Base-by-base conservation (phyloP, 169 alveolate species). In the Babesia gibsoni region DNA sequence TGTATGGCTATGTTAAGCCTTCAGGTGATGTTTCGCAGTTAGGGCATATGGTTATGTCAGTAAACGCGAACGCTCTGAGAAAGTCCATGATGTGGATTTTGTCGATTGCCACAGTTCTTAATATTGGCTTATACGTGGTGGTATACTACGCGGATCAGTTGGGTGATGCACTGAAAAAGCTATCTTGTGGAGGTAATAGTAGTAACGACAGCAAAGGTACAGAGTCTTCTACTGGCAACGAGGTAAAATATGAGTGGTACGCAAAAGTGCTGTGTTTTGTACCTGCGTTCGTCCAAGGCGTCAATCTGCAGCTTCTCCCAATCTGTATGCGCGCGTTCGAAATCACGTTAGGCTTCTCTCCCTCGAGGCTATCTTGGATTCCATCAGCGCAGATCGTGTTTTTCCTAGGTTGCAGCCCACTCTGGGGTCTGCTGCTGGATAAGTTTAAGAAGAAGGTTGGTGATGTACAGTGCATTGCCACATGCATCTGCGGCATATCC, bases 381-480 rank as follows among this genome's bases (percentile, higher is more conserved):
- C 84, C 91, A 3, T 79, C 91, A 42, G 93, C 89, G n/a, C 95
- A 93, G 64, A 87, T 90, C n/a, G 74, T 93, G 68, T 81, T 91
- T 65, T 83, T 93, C 53, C 89, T 94, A n/a, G 52, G 89, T 22
- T 86, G 84, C 66, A 83, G 94, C 52, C 95, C 96, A 9, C 65
- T 93, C 23, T 93, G 97, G 97, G 97, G 97, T 10, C 84, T 74
- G 27, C 78, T 92, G 52, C 86, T 95, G 10, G 97, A 93, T 66
- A 87, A 82, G 46, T 87, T 83, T 75, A n/a, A n/a, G n/a, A n/a
- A n/a, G n/a, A 91, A 95, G 20, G 63, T 91, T 58, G 86, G 88
- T 52, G 83, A 90, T 84, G 84, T 93, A 65, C 69, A 90, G 42
- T 93, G 90, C 27, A 77, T 83, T 41, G 97, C 94, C 20, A 78